Evolutionary conservation across 768 basidiomycete genomes (phyloP).

Genomic region (Mycena galericulata): DNA sequence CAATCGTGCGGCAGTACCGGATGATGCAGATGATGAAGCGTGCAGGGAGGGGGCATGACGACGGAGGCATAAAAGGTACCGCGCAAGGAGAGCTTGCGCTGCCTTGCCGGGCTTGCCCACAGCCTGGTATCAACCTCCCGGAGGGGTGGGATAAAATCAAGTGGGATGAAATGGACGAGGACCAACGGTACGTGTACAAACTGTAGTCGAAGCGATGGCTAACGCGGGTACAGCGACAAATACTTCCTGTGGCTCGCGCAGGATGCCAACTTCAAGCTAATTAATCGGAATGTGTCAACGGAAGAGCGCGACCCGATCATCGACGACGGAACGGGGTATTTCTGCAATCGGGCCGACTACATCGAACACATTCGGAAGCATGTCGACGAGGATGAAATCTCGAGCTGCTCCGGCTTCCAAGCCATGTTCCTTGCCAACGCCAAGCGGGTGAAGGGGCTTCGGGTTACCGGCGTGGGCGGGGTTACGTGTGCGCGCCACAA

Average conservation of each 20-base stretch:
- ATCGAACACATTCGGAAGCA: neutral
- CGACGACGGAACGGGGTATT: neutral
- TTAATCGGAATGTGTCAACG: neutral
- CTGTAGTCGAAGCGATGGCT: neutral
- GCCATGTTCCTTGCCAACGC: conserved; percentile 7
- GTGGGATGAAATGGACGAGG: conserved; percentile 4
- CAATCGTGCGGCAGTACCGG: neutral
- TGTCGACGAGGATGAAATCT: conserved; percentile 19
- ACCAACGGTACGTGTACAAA: neutral
- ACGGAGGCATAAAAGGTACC: neutral
- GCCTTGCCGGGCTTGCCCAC: conserved; percentile 16
- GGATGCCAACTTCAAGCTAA: neutral
- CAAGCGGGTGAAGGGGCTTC: conserved; percentile 20
- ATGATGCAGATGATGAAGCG: conserved; percentile 18
- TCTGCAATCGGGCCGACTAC: neutral
- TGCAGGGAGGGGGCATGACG: neutral
- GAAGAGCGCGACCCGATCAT: conserved; percentile 1
- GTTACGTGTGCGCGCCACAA: conserved; percentile 25
- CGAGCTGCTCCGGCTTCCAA: neutral
- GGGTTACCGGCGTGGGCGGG: conserved; percentile 14
- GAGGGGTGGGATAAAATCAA: conserved; percentile 10
- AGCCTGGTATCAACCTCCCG: neutral
- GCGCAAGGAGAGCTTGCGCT: conserved; percentile 15
- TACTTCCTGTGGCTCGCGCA: neutral
- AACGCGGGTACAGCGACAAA: neutral